phyloP scores from a whole-genome alignment of 345 rosid species.

The Populus davidiana region DNA sequence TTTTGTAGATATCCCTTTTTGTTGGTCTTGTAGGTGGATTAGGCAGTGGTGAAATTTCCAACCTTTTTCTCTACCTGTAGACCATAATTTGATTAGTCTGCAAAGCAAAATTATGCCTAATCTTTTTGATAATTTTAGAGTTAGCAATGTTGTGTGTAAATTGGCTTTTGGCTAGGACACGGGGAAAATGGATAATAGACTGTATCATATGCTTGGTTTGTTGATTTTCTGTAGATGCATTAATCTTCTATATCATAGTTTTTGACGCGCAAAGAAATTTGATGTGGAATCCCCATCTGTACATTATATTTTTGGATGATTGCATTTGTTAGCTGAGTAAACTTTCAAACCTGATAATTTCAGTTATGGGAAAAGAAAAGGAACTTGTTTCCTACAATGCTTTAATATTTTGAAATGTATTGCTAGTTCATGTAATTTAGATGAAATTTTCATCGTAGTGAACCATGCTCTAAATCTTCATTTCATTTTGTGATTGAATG shows the following conservation, averaged over 20 bases:
- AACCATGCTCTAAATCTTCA: background rate
- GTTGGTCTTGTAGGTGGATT: background rate
- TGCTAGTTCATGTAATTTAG: background rate
- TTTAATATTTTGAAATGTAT: background rate
- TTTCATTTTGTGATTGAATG: slow-evolving; percentile 3
- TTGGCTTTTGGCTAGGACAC: background rate
- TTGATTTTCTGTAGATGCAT: background rate
- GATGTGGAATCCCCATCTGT: background rate
- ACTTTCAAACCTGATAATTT: too few relatives aligned
- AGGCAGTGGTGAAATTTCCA: background rate
- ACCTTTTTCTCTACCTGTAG: background rate
- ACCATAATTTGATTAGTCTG: background rate
- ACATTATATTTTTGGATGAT: background rate
- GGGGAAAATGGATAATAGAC: background rate
- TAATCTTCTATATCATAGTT: background rate
- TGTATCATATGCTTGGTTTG: background rate
- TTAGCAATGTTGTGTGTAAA: background rate
- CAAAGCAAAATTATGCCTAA: background rate
- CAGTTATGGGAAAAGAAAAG: too few relatives aligned
- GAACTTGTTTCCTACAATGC: background rate
- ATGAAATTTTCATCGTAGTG: background rate
- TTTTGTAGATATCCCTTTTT: too few relatives aligned
- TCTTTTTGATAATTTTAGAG: background rate
- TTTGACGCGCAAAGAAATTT: background rate
- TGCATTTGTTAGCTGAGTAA: background rate